These are phyloP conservation scores for Solanum ossicruentum DNA, from an alignment of 257 asterid species.

Conservation along the genomic window DNA sequence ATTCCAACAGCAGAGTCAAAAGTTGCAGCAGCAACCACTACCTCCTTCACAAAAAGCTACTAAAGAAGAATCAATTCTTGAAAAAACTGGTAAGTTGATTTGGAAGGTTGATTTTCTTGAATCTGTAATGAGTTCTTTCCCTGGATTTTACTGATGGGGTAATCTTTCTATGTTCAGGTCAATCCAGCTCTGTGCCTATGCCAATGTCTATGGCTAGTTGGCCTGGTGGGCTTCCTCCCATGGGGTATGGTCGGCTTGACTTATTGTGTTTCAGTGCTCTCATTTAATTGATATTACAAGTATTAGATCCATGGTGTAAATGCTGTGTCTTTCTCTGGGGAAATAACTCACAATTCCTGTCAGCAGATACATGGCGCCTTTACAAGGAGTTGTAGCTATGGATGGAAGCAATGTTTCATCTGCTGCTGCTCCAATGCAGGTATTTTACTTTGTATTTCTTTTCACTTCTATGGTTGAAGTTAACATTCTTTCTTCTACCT, in stretches of 20 bases:
- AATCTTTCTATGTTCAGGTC: conserved; percentile 23
- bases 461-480: neutral
- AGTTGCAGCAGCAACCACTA: conserved; percentile 12
- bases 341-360: conserved; percentile 15
- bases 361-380: conserved; percentile 77
- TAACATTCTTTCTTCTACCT: neutral
- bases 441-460: neutral
- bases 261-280: neutral
- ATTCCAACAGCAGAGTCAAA: conserved; percentile 21
- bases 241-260: conserved; percentile 53
- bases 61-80: conserved; percentile 40
- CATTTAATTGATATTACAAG: neutral
- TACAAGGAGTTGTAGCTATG: conserved; percentile 76
- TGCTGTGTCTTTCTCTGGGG: neutral
- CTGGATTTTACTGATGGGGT: neutral
- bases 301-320: conserved; percentile 5
- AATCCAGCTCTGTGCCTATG: conserved; percentile 43
- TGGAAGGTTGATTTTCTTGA: neutral
- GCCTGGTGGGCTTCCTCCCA: conserved; percentile 90
- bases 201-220: conserved; percentile 73
- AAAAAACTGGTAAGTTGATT: conserved; percentile 42
- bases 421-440: conserved; percentile 54
- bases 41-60: conserved; percentile 18
- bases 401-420: conserved; percentile 57
- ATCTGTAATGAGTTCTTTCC: neutral